Conservation (phyloP, 176 grass and related monocot genomes). For the Calamus simplicifolius region DNA sequence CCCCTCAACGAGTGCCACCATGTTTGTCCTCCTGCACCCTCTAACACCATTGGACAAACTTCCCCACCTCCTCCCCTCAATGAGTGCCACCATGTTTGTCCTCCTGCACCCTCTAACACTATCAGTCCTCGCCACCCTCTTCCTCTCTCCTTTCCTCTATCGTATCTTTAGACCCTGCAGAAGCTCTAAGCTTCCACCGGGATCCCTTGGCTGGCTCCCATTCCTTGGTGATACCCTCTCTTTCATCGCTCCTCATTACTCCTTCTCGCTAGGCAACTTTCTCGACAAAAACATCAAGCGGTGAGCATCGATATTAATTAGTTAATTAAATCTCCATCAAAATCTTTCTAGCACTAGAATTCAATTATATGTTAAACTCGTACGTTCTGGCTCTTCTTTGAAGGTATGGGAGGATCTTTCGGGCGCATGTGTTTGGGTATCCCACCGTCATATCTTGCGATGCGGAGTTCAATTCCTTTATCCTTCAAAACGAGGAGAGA, state of each 20-base stretch:
- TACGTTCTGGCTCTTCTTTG: too few relatives aligned
- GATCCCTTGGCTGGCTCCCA: conserved; percentile 29
- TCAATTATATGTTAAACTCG: background rate
- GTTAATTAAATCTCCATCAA: background rate
- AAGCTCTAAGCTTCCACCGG: conserved; percentile 1
- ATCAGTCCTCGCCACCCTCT: background rate
- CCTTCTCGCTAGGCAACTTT: conserved; percentile 15
- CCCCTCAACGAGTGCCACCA: background rate
- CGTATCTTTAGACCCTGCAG: background rate
- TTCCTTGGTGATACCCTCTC: conserved; percentile 28
- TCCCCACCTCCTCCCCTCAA: too few relatives aligned
- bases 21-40: background rate
- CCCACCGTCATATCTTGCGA: conserved; percentile 40
- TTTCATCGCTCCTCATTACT: conserved; percentile 31
- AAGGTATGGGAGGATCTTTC: conserved; percentile 34
- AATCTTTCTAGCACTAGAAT: background rate
- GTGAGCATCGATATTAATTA: too few relatives aligned
- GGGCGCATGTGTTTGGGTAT: conserved; percentile 22
- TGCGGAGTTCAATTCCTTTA: conserved; percentile 21
- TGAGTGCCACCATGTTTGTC: background rate
- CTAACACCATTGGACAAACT: too few relatives aligned
- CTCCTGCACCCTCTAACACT: background rate
- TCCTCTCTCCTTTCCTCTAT: background rate
- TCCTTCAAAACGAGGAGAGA: conserved; percentile 37
- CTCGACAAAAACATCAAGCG: conserved; percentile 12